phyloP scores from a whole-genome alignment of 148 eudicot genomes.

The Amaranthus cruentus region DNA sequence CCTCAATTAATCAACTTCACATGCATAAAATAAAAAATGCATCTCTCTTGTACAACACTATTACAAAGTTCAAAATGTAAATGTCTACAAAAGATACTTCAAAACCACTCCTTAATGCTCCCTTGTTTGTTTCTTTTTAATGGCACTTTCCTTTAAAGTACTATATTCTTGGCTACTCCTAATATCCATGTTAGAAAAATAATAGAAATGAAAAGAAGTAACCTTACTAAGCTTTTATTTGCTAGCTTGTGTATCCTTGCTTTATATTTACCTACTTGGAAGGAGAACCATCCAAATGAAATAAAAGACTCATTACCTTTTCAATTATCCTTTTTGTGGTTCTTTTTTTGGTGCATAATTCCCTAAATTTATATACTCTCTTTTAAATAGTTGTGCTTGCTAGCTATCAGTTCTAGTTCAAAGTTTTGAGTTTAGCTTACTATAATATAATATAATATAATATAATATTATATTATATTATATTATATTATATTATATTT shows the following conservation, averaged over 20 bases:
- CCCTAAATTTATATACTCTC: background rate
- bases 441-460: constrained; percentile 6
- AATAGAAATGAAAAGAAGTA: background rate
- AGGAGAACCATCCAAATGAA: constrained; percentile 26
- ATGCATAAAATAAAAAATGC: background rate
- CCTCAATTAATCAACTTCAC: background rate
- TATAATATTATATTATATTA: too few species aligned
- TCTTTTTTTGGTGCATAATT: background rate
- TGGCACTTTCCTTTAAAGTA: background rate
- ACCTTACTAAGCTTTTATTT: background rate
- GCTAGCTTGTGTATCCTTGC: constrained; percentile 22
- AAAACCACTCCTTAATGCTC: background rate
- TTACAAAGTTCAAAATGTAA: background rate
- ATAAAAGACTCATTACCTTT: background rate
- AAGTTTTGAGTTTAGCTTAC: background rate
- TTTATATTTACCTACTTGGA: constrained; percentile 9
- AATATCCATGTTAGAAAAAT: background rate
- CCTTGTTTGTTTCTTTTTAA: background rate
- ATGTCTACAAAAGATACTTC: constrained; percentile 13
- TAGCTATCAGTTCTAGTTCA: background rate
- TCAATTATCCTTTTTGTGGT: constrained; percentile 6
- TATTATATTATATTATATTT: too few species aligned
- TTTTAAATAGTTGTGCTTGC: background rate
- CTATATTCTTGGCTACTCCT: constrained; percentile 10
- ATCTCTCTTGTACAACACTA: background rate